Base-by-base conservation (phyloP, 1,284 basidiomycete species). In the Cryptococcus sp. region DNA sequence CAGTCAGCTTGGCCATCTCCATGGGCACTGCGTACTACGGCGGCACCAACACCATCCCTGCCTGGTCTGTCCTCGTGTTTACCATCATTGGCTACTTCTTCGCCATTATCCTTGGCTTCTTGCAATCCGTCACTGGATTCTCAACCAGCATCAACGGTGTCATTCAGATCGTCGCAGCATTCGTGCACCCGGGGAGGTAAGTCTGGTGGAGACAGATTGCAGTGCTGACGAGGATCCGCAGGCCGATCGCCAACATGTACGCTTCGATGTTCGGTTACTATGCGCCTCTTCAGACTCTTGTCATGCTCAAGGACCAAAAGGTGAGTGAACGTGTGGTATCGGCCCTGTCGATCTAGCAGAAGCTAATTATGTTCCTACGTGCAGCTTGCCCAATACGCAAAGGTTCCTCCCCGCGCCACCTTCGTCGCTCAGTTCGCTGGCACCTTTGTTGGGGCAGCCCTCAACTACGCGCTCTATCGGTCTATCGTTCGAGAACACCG, bases 91-190 rank as follows among this genome's bases (percentile, higher is more conserved):
- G 78, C 64, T 77, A 70, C 47, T 67, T 81, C 63, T 76, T 83
- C 44, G 78, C 82, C 1, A 64, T 83, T 36, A 74, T 80, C 56
- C 68, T 83, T 9, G 54, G 55, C 21, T 6, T 55, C 81, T 79
- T 82, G 46, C 77, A 77, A 18, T 83, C 83, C 2, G 84, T 84
- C 40, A 84, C 82, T 12, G 84, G 84, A 3, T 72, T 82, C 57
- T 52, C 63, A 21, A 73, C 82, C 23, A 75, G 80, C 38, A 80
- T 82, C 58, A 82, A 83, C 66, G 77, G 80, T 52, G 82, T 77
- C n/a, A 79, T 82, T 4, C 82, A 84, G 68, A 82, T 86, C 76
- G 77, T 86, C 24, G 83, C 82, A 5, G 82, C 83, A 5, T 85
- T 83, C 69, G 72, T 86, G 23, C 81, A 84, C 66, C 83, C 82